These are phyloP conservation scores for Favolaschia claudopus DNA, from an alignment of 768 basidiomycete genomes.

Conservation along the genomic window DNA sequence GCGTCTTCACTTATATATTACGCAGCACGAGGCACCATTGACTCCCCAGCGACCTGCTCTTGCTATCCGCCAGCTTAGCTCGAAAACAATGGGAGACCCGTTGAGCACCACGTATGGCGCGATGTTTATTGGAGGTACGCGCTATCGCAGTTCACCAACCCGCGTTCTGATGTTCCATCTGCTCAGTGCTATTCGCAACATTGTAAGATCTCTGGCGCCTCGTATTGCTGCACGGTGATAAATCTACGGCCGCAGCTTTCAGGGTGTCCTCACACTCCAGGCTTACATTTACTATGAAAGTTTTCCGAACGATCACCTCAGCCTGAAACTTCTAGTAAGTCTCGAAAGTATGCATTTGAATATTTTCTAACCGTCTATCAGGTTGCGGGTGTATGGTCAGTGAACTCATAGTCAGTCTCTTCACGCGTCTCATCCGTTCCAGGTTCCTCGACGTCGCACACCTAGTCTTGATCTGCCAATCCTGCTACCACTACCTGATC, in stretches of 20 bases:
- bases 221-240: too few species aligned
- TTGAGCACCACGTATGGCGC: constrained; percentile 29
- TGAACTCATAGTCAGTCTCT: too few species aligned
- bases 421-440: too few species aligned
- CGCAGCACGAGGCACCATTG: too few species aligned
- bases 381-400: too few species aligned
- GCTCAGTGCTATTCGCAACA: constrained; percentile 26
- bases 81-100: background rate
- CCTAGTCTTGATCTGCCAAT: constrained; percentile 14
- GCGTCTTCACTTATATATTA: too few species aligned
- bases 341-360: too few species aligned
- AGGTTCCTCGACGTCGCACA: constrained; percentile 21
- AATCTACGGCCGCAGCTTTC: too few species aligned
- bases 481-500: constrained; percentile 22
- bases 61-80: too few species aligned
- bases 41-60: too few species aligned
- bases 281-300: constrained; percentile 27
- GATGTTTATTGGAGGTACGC: constrained; percentile 29
- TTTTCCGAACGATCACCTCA: constrained; percentile 23
- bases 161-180: background rate
- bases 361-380: too few species aligned
- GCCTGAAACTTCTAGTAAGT: constrained; percentile 24
- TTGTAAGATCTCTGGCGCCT: constrained; percentile 21
- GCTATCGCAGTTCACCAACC: too few species aligned
- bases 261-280: constrained; percentile 30